These are phyloP conservation scores for Furcasterigmium furcatum DNA, from an alignment of 2,329 filamentous ascomycete genomes.

Conservation along the genomic window DNA sequence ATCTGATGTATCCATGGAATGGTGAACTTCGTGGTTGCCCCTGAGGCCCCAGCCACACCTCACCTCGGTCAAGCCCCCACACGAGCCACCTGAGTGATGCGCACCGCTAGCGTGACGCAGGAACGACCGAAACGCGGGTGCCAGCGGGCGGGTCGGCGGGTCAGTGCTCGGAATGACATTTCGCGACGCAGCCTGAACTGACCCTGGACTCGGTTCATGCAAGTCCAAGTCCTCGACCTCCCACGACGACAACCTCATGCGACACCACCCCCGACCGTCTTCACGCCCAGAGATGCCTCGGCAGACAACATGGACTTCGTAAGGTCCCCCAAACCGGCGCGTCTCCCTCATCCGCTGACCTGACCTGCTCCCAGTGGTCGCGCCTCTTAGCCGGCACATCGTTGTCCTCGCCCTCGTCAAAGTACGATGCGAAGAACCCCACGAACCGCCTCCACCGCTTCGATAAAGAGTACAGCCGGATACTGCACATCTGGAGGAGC, in stretches of 20 bases:
- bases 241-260: conserved; percentile 4
- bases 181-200: conserved; percentile 24
- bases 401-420: conserved; percentile 52
- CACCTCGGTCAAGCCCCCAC: too few relatives aligned
- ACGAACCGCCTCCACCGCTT: conserved; percentile 63
- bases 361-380: conserved; percentile 52
- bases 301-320: conserved; percentile 55
- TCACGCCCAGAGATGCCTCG: conserved; percentile 38
- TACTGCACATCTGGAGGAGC: conserved; percentile 54
- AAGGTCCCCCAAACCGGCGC: conserved; percentile 20
- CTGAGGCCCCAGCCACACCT: too few relatives aligned
- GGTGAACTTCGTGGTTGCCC: too few relatives aligned
- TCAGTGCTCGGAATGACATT: conserved; percentile 17
- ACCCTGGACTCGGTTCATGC: conserved; percentile 18
- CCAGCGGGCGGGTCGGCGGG: too few relatives aligned
- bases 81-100: too few relatives aligned
- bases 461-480: conserved; percentile 62
- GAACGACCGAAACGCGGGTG: too few relatives aligned
- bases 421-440: conserved; percentile 60
- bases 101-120: too few relatives aligned
- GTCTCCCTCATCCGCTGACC: conserved; percentile 11
- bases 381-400: conserved; percentile 62
- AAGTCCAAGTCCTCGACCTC: background rate
- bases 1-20: too few relatives aligned
- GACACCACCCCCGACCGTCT: conserved; percentile 4